Base-by-base conservation (phyloP, 164 flowering plant genomes). In the Hamamelis virginiana region DNA sequence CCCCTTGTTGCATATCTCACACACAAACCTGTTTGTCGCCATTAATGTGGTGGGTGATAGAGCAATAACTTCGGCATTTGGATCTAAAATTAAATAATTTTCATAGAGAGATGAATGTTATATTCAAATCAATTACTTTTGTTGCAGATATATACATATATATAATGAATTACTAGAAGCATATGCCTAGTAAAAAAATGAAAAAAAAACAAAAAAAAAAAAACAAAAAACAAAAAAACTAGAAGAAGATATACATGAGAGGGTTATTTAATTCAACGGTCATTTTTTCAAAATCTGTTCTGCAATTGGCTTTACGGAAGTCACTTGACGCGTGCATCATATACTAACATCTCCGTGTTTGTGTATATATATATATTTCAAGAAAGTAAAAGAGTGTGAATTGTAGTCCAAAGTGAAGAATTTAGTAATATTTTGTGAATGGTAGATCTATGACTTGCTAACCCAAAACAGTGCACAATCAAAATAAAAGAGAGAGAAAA, bases 1-100 rank as follows among this genome's bases (percentile, higher is more conserved):
- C 28, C 91, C 91, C 69, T 87, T 87, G 78, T 81, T 81, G 77
- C 91, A 88, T 4, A 88, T 83, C 65, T 88, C 92, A 62, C 92
- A 88, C 51, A 86, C 80, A 44, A 83, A 88, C 43, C 92, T 63
- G 72, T 88, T 88, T 12, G 86, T 86, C 5, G 92, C 89, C 90
- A 88, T 85, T 9, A 88, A 75, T 8, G 92, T 82, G 55, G 80
- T 85, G 33, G 92, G 92, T 5, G 92, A 88, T 44, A 88, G 77
- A 18, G 90, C 90, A 18, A 86, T 56, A 22, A 88, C 92, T 72
- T 88, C 92, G 5, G 92, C 92, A 57, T 75, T 83, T 12, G 92
- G 92, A 72, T 86, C 92, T 88, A 65, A 53, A n/a, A n/a, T n/a
- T n/a, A n/a, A n/a, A n/a, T n/a, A n/a, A n/a, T n/a, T n/a, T n/a